Evolutionary conservation across 163 green algal species (phyloP), one percentile per base, ranked within the genome.

Genomic region (Volvox carteri): DNA sequence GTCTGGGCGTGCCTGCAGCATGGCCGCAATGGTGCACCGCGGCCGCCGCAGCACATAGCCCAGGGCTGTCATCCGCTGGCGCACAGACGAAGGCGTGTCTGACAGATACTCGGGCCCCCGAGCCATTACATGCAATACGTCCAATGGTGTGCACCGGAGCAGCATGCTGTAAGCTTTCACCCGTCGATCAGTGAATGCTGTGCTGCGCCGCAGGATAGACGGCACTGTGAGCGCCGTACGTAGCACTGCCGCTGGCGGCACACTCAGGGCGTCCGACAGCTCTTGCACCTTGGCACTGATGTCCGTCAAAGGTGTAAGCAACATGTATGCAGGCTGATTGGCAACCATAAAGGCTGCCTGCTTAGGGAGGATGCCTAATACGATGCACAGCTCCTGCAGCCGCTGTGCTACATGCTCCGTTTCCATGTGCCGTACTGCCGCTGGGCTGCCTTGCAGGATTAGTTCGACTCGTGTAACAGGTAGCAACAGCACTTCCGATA

Each of bases 91-190:
- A n/a, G 84, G 84, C 72, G 84, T 80, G 42, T 89, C 72, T 18
- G 54, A 68, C 72, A 89, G 70, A 41, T 84, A 89, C 54, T 89
- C 72, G 23, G 84, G 84, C 16, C 72, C 84, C 7, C 84, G 70
- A 2, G 84, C 72, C 41, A 89, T 50, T 2, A 89, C 42, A 56
- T 89, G 84, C 19, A 89, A 72, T n/a, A 84, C 84, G 54, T 89
- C 84, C 12, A 89, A 30, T 19, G 72, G 70, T 16, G 19, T 54
- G 52, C 72, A 84, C 14, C 54, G 46, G 35, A 89, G 54, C 72
- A 89, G 52, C 21, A 19, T 25, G 54, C 35, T 58, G 52, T 84
- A 89, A 2, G 70, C 54, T 4, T n/a, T 14, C 41, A 89, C 72
- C 1, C 72, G 70, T 1, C 54, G 72, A 16, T 25, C 18, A 0